Percentiles rank a stretch among this genome's conserved stretches.
phyloP scores from a whole-genome alignment of 495 filamentous ascomycete species.

The Trichoderma gamsii region DNA sequence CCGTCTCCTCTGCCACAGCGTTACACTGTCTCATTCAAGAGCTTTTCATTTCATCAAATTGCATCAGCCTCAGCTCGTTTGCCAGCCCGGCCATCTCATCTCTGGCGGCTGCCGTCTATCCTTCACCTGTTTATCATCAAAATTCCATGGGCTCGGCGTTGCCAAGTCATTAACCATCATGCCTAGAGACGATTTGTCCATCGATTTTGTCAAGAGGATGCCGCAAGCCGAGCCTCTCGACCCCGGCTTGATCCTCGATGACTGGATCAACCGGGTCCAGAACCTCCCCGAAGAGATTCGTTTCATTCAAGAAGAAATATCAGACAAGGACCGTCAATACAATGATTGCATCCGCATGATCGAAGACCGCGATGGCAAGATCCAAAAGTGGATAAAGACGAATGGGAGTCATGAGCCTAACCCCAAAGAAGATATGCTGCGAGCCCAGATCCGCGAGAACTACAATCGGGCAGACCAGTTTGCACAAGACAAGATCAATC shows the following conservation, averaged over 20 bases:
- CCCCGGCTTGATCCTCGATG: constrained; percentile 82
- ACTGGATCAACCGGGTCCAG: constrained; percentile 79
- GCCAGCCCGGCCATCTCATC: background rate
- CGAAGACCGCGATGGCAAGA: constrained; percentile 67
- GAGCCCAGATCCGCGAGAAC: constrained; percentile 62
- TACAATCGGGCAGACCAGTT: constrained; percentile 65
- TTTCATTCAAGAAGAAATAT: constrained; percentile 90
- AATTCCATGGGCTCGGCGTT: background rate
- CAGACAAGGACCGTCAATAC: constrained; percentile 78
- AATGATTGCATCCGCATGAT: constrained; percentile 67
- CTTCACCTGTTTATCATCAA: constrained; percentile 2
- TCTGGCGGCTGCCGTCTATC: background rate
- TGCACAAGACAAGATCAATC: constrained; percentile 78
- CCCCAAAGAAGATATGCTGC: constrained; percentile 75
- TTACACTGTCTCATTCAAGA: background rate
- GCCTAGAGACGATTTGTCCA: constrained; percentile 58
- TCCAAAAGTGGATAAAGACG: constrained; percentile 85
- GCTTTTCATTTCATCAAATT: background rate
- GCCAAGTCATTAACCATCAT: constrained; percentile 37
- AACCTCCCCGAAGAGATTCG: constrained; percentile 89
- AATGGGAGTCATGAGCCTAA: constrained; percentile 78
- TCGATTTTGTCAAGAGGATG: constrained; percentile 52
- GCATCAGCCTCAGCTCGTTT: background rate
- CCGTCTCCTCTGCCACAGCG: background rate
- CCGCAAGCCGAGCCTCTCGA: constrained; percentile 54